Evolutionary conservation across 2,329 filamentous ascomycete genomes (phyloP).

Genomic region (Ophiosphaerella narmari): DNA sequence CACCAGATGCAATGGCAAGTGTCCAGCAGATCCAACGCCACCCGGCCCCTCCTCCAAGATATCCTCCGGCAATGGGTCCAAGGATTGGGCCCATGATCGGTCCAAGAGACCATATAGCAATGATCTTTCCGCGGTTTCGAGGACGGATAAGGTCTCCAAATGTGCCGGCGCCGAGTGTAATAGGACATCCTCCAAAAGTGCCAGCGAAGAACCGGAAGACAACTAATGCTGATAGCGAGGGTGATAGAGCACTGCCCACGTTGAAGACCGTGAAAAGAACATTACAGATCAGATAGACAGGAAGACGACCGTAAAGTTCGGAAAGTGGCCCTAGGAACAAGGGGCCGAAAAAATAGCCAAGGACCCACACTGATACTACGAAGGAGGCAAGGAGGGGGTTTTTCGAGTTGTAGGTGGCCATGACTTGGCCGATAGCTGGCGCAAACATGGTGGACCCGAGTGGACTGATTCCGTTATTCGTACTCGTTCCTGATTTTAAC

Average conservation of each 20-base stretch:
- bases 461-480: constrained; percentile 11
- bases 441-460: constrained; percentile 63
- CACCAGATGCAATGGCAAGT: constrained; percentile 48
- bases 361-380: constrained; percentile 20
- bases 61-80: constrained; percentile 16
- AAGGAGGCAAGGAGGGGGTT: constrained; percentile 21
- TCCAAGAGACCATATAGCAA: constrained; percentile 21
- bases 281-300: constrained; percentile 22
- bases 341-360: constrained; percentile 26
- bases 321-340: constrained; percentile 27
- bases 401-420: constrained; percentile 59
- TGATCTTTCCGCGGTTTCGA: constrained; percentile 21
- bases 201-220: constrained; percentile 32
- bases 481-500: not conserved
- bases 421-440: constrained; percentile 45
- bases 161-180: constrained; percentile 25
- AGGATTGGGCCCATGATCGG: constrained; percentile 15
- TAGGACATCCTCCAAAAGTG: constrained; percentile 17
- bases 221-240: constrained; percentile 23
- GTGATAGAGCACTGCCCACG: constrained; percentile 38
- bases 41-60: constrained; percentile 10
- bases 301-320: constrained; percentile 29
- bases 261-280: constrained; percentile 56
- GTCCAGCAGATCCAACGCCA: constrained; percentile 30
- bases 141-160: constrained; percentile 26